Evolutionary conservation across 805 yeast species (phyloP).

Genomic region (Candida boleticola): DNA sequence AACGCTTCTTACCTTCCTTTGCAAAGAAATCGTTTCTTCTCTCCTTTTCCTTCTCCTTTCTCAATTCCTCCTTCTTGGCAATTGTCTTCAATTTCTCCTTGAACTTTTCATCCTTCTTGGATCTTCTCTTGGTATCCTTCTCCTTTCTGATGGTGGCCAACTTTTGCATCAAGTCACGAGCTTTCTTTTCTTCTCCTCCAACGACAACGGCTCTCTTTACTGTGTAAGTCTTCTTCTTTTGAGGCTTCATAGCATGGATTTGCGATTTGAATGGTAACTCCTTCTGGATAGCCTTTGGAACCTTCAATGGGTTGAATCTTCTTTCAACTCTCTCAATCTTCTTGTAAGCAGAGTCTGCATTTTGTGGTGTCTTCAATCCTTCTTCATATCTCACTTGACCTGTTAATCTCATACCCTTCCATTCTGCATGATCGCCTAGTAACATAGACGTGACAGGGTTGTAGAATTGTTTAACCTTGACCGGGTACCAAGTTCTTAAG

Average conservation of each 20-base stretch:
- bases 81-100: conserved; percentile 70
- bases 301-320: conserved; percentile 81
- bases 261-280: conserved; percentile 91
- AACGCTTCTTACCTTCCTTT: conserved; percentile 65
- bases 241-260: conserved; percentile 84
- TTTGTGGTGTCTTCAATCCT: conserved; percentile 60
- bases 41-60: conserved; percentile 73
- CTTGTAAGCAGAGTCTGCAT: conserved; percentile 48
- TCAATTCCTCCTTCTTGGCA: conserved; percentile 70
- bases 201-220: conserved; percentile 90
- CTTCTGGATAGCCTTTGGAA: conserved; percentile 75
- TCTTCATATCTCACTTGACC: conserved; percentile 87
- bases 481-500: conserved; percentile 96
- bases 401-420: conserved; percentile 96
- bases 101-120: conserved; percentile 73
- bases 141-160: conserved; percentile 81
- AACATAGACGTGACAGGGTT: conserved; percentile 94
- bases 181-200: conserved; percentile 90
- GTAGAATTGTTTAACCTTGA: conserved; percentile 83
- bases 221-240: conserved; percentile 76
- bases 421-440: conserved; percentile 70
- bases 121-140: conserved; percentile 73
- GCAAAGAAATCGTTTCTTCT: conserved; percentile 86
- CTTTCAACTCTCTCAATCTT: conserved; percentile 84
- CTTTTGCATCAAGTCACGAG: conserved; percentile 83